phyloP scores from a whole-genome alignment of 306 rosid genomes.

The Erythrophleum fordii region DNA sequence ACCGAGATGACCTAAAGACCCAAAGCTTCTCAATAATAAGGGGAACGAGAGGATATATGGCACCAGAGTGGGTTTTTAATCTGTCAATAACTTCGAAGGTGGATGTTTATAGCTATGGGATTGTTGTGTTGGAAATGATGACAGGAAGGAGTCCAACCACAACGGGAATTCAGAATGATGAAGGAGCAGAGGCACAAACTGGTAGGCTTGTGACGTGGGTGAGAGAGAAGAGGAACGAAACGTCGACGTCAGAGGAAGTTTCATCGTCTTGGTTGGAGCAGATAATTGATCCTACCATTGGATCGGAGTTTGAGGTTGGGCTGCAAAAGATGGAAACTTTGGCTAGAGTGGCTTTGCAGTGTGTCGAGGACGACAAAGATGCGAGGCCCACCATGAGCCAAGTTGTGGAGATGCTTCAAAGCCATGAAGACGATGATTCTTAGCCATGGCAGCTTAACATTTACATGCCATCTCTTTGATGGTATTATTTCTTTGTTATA shows the following conservation, averaged over 20 bases:
- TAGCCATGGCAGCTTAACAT: background rate
- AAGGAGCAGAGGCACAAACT: conserved; percentile 25
- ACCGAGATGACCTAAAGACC: conserved; percentile 21
- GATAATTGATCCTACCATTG: background rate
- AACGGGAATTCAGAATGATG: background rate
- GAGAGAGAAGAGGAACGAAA: conserved; percentile 38
- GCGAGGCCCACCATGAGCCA: conserved; percentile 59
- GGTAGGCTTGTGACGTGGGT: conserved; percentile 50
- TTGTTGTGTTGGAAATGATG: conserved; percentile 46
- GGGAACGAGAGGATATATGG: conserved; percentile 69
- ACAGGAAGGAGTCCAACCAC: conserved; percentile 41
- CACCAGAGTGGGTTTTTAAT: conserved; percentile 34
- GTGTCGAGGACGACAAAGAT: conserved; percentile 53
- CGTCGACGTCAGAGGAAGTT: background rate
- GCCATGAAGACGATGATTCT: background rate
- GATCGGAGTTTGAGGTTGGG: background rate
- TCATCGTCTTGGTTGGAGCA: background rate
- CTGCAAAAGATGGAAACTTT: conserved; percentile 39
- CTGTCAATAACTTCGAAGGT: conserved; percentile 52
- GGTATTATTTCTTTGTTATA: too few relatives aligned
- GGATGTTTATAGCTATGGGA: conserved; percentile 58
- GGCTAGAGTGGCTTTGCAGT: conserved; percentile 46
- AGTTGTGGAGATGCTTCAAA: conserved; percentile 52
- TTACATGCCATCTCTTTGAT: background rate
- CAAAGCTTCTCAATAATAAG: conserved; percentile 50